phyloP scores from a whole-genome alignment of 208 protist genomes.

The Trypanosoma scelopori region DNA sequence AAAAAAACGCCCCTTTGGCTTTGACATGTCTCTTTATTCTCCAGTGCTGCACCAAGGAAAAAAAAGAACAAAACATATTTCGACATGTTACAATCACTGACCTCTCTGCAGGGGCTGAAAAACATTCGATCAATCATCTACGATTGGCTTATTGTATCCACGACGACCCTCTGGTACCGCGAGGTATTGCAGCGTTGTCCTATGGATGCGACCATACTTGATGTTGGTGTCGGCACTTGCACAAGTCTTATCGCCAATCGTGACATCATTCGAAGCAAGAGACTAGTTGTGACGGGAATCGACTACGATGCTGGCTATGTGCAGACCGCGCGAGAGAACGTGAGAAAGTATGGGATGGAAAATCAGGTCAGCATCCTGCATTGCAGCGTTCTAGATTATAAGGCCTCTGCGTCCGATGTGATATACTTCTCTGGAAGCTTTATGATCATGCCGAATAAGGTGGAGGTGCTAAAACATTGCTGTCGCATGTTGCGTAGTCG shows the following conservation, averaged over 20 bases:
- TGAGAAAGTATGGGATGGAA: slow-evolving; percentile 40
- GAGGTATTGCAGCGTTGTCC: slow-evolving; percentile 71
- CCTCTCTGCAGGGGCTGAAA: background rate
- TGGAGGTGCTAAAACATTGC: slow-evolving; percentile 56
- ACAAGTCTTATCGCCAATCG: slow-evolving; percentile 76
- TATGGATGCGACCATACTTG: slow-evolving; percentile 53
- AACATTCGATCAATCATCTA: slow-evolving; percentile 51
- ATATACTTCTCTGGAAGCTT: slow-evolving; percentile 86
- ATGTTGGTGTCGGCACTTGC: slow-evolving; percentile 77
- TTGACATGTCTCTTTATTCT: background rate
- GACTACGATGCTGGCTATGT: slow-evolving; percentile 77
- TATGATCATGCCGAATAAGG: slow-evolving; percentile 66
- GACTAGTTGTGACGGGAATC: slow-evolving; percentile 61
- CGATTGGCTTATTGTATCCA: slow-evolving; percentile 49
- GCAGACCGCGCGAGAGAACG: slow-evolving; percentile 40
- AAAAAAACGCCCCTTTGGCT: background rate
- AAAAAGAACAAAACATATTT: slow-evolving; percentile 2
- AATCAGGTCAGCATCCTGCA: slow-evolving; percentile 50
- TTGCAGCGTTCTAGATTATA: slow-evolving; percentile 70
- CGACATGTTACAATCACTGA: background rate
- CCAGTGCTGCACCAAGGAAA: background rate
- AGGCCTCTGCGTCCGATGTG: slow-evolving; percentile 56
- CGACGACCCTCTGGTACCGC: slow-evolving; percentile 79
- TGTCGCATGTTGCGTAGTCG: slow-evolving; percentile 63
- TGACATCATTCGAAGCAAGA: slow-evolving; percentile 74